Conservation (phyloP, 2,329 filamentous ascomycete species). For the Rugonectria rugulosa region DNA sequence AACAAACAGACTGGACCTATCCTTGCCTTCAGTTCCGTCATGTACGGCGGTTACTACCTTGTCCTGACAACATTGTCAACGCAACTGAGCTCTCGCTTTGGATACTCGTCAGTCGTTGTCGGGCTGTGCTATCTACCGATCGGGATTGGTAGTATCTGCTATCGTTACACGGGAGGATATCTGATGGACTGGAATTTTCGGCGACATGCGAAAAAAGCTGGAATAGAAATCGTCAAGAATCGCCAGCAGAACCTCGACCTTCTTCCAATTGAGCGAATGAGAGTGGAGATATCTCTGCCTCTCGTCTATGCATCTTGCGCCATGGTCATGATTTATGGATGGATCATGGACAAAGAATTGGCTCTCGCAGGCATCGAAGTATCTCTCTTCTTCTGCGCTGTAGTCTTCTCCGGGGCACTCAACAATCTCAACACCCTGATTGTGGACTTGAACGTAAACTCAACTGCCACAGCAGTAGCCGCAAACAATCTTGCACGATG, state of each 20-base stretch:
- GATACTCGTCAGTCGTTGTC: constrained; percentile 9
- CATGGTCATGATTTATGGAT: constrained; percentile 14
- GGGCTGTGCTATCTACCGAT: constrained; percentile 14
- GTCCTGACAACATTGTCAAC: constrained; percentile 10
- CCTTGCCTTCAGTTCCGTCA: constrained; percentile 11
- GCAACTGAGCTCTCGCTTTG: constrained; percentile 4
- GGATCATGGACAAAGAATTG: constrained; percentile 7
- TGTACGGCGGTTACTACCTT: constrained; percentile 16
- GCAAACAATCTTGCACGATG: constrained; percentile 12
- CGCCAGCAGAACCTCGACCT: constrained; percentile 13
- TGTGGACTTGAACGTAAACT: constrained; percentile 4
- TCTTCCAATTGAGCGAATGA: constrained; percentile 9
- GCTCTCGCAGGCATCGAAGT: constrained; percentile 12
- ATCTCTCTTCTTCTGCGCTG: constrained; percentile 5
- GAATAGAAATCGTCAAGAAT: constrained; percentile 11
- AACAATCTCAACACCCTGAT: constrained; percentile 18
- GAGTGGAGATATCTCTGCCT: constrained; percentile 12
- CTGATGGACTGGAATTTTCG: constrained; percentile 17
- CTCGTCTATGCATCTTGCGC: constrained; percentile 10
- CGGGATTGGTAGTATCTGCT: constrained; percentile 7
- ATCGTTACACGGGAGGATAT: constrained; percentile 9
- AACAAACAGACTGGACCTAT: constrained; percentile 2
- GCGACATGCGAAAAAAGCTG: constrained; percentile 12
- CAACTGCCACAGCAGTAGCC: constrained; percentile 13
- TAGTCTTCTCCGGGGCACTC: constrained; percentile 8